Evolutionary conservation across 805 yeast genomes (phyloP).

Genomic region (Candida nitratophila): DNA sequence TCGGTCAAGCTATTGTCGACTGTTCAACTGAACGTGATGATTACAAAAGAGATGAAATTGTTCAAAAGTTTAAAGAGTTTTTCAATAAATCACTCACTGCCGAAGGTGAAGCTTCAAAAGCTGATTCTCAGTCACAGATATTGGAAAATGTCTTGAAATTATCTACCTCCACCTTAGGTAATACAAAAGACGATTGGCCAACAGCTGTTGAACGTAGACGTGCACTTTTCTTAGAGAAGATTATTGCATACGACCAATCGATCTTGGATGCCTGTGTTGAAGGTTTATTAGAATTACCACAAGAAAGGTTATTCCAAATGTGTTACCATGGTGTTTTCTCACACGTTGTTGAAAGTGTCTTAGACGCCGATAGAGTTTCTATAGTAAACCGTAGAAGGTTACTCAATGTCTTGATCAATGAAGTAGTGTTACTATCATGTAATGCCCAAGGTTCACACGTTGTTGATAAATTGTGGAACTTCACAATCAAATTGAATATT

Average conservation of each 20-base stretch:
- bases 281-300: slow-evolving; percentile 51
- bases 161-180: slow-evolving; percentile 68
- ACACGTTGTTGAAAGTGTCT: slow-evolving; percentile 70
- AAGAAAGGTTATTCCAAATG: slow-evolving; percentile 61
- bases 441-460: slow-evolving; percentile 90
- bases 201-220: slow-evolving; percentile 84
- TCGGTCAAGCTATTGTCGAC: slow-evolving; percentile 59
- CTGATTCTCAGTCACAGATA: slow-evolving; percentile 34
- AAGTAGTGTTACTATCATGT: slow-evolving; percentile 57
- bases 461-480: slow-evolving; percentile 77
- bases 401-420: slow-evolving; percentile 50
- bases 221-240: slow-evolving; percentile 63
- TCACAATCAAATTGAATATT: slow-evolving; percentile 68
- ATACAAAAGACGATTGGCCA: slow-evolving; percentile 85
- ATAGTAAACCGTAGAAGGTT: slow-evolving; percentile 53
- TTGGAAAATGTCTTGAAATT: slow-evolving; percentile 63
- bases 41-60: slow-evolving; percentile 54
- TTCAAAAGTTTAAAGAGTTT: slow-evolving; percentile 40
- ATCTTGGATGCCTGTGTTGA: slow-evolving; percentile 54
- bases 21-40: slow-evolving; percentile 53
- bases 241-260: slow-evolving; percentile 59
- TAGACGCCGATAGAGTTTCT: slow-evolving; percentile 41
- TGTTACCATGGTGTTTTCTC: slow-evolving; percentile 87
- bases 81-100: slow-evolving; percentile 23
- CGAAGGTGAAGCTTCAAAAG: slow-evolving; percentile 22